A percentile compares a stretch with the other conserved stretches of the same genome.
Evolutionary conservation across 257 asterid genomes (phyloP).

Genomic region (Solanum rostratum): DNA sequence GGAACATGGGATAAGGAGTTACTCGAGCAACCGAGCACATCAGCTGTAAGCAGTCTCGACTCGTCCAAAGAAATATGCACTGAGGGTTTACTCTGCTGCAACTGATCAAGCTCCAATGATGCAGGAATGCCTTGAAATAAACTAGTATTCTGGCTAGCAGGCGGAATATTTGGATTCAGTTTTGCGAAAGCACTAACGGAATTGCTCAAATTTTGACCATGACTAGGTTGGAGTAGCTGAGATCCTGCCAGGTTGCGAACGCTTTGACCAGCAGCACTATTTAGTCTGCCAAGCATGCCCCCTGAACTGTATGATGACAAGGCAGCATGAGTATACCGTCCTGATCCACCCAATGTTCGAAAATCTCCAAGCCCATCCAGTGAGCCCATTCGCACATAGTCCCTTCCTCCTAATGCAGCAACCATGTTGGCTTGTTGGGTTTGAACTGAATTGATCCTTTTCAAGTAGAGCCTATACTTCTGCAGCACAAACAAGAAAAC

Average conservation of each 20-base stretch:
- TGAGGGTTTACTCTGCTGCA: constrained; percentile 30
- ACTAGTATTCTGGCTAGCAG: constrained; percentile 27
- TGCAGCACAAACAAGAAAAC: constrained; percentile 18
- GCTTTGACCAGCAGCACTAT: constrained; percentile 45
- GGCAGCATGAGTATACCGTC: constrained; percentile 37
- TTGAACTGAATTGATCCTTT: constrained; percentile 57
- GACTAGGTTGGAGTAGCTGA: constrained; percentile 40
- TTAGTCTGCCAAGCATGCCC: constrained; percentile 66
- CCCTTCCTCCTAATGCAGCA: constrained; percentile 65
- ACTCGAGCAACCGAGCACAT: constrained; percentile 12
- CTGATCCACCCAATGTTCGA: constrained; percentile 40
- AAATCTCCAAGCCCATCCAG: constrained; percentile 59
- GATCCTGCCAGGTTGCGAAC: constrained; percentile 33
- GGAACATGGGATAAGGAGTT: constrained; percentile 24
- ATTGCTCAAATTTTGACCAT: constrained; percentile 36
- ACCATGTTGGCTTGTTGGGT: constrained; percentile 72
- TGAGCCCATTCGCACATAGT: constrained; percentile 49
- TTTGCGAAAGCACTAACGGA: constrained; percentile 32
- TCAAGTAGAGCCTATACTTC: constrained; percentile 83
- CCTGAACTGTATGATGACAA: constrained; percentile 38
- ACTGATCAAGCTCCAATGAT: constrained; percentile 46
- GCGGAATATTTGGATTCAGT: constrained; percentile 30
- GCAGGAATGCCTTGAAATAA: constrained; percentile 50
- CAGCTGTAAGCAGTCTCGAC: constrained; percentile 27
- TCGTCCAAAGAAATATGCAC: constrained; percentile 27